Evolutionary conservation across 495 filamentous ascomycete species (phyloP).

Genomic region (Copromyces sp.): DNA sequence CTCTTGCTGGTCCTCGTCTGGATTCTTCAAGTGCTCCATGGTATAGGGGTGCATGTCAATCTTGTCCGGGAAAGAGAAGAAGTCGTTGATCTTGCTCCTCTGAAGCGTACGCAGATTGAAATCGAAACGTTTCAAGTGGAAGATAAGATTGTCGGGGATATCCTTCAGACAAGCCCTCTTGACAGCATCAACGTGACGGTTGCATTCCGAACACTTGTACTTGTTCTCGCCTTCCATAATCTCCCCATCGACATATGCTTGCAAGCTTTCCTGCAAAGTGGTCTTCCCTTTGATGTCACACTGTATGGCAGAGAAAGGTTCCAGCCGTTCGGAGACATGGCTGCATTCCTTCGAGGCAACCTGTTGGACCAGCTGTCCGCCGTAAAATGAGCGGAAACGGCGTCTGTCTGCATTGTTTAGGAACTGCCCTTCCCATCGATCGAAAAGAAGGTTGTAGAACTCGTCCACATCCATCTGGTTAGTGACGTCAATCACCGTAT

Average conservation of each 20-base stretch:
- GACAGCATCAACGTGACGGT: constrained; percentile 84
- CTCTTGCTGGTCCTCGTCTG: constrained; percentile 36
- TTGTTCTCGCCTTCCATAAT: constrained; percentile 98
- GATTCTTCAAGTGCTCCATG: constrained; percentile 69
- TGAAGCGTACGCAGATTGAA: constrained; percentile 79
- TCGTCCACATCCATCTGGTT: constrained; percentile 98
- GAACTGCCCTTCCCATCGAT: constrained; percentile 82
- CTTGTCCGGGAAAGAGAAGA: constrained; percentile 72
- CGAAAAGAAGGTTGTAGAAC: constrained; percentile 90
- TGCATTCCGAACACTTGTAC: constrained; percentile 91
- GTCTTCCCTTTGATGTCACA: constrained; percentile 94
- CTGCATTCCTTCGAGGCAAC: constrained; percentile 89
- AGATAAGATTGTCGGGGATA: constrained; percentile 88
- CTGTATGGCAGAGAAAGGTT: constrained; percentile 91
- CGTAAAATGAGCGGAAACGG: constrained; percentile 74
- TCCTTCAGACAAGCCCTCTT: constrained; percentile 90
- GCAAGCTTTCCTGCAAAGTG: constrained; percentile 73
- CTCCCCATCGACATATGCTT: constrained; percentile 91
- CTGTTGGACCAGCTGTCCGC: constrained; percentile 86
- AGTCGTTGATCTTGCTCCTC: constrained; percentile 91
- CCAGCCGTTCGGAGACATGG: constrained; percentile 83
- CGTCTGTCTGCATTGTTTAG: constrained; percentile 55
- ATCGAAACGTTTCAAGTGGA: constrained; percentile 94
- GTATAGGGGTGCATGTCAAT: constrained; percentile 93
- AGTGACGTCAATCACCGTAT: constrained; percentile 71